A percentile compares a stretch with the other conserved stretches of the same genome.
phyloP scores from a whole-genome alignment of 2,329 filamentous ascomycete species.

The Sordariomycetes sp. region DNA sequence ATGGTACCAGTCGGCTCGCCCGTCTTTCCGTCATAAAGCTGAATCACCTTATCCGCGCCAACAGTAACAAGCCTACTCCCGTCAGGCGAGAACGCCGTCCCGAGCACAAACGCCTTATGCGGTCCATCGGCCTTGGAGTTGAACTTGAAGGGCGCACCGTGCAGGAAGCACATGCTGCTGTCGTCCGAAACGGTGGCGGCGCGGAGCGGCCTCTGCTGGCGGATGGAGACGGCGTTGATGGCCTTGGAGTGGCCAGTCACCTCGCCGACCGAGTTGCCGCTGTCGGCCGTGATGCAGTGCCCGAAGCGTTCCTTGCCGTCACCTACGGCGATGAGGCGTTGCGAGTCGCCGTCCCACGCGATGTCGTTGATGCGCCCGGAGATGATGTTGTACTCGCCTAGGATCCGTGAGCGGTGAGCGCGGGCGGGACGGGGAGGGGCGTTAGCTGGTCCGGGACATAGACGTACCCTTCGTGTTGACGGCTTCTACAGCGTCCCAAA shows the following conservation, averaged over 20 bases:
- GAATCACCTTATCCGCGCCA: constrained; percentile 83
- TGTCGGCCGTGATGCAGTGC: constrained; percentile 88
- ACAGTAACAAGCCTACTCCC: constrained; percentile 73
- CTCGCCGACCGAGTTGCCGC: constrained; percentile 90
- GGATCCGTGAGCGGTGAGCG: not conserved
- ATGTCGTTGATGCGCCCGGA: constrained; percentile 92
- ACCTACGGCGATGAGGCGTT: constrained; percentile 90
- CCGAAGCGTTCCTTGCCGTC: constrained; percentile 90
- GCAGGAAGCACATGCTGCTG: constrained; percentile 78
- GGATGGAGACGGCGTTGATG: constrained; percentile 83
- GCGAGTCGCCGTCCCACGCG: constrained; percentile 94
- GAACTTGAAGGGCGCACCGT: constrained; percentile 94
- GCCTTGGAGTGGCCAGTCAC: constrained; percentile 82
- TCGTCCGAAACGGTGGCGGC: constrained; percentile 90
- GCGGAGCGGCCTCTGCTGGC: constrained; percentile 78
- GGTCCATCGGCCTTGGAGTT: constrained; percentile 65
- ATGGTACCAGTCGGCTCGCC: constrained; percentile 70
- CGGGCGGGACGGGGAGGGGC: not conserved
- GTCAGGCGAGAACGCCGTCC: constrained; percentile 80
- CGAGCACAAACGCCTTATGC: constrained; percentile 83
- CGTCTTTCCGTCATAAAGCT: constrained; percentile 92
- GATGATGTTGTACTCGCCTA: constrained; percentile 83
- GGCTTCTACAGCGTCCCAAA: constrained; percentile 87
- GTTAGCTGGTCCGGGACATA: not conserved
- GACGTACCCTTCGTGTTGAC: constrained; percentile 58